Evolutionary conservation across 345 rosid genomes (phyloP), one percentile per base, ranked within the genome.

Genomic region (Eucalyptus polyanthemos): DNA sequence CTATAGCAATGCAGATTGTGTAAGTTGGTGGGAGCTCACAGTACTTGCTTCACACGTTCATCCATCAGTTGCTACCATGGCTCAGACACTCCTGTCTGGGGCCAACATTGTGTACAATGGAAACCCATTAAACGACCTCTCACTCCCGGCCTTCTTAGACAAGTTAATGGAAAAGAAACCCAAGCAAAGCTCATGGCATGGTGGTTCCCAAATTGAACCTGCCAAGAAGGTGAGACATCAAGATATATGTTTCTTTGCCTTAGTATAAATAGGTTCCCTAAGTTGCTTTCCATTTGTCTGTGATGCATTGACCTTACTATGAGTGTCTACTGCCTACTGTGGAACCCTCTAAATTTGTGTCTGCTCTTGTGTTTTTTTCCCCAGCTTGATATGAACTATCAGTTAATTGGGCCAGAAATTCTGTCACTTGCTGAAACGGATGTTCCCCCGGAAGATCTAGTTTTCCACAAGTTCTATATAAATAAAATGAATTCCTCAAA

Each of bases 121-220:
- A 80, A 96, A 98, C 92, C 98, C 99, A 7, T 88, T 97, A 67
- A 93, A 92, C 86, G 99, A 98, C 89, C 91, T 96, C 51, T 94
- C 98, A 40, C 97, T 96, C 76, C 88, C 94, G 58, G 97, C 99
- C 91, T 97, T 97, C 92, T 93, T 98, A 37, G 99, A 97, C 93
- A 98, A 98, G 93, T 97, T 98, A 89, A 98, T 97, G 99, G 99
- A 97, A 93, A 98, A 98, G 95, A 98, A 98, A 92, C 94, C 99
- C 3, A 98, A 96, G 94, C 92, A 94, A 90, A 93, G 90, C 90
- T 86, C 93, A 45, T 98, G 99, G 99, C 99, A 97, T 88, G 99
- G 99, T 92, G 98, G 97, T 88, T 98, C 99, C 72, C 97, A 96
- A 92, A 98, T 98, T 42, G 99, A 97, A 94, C 99, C 99, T 62